Evolutionary conservation across 1,284 basidiomycete species (phyloP), one percentile per base, ranked within the genome.

Genomic region (Phlebopus sp.): DNA sequence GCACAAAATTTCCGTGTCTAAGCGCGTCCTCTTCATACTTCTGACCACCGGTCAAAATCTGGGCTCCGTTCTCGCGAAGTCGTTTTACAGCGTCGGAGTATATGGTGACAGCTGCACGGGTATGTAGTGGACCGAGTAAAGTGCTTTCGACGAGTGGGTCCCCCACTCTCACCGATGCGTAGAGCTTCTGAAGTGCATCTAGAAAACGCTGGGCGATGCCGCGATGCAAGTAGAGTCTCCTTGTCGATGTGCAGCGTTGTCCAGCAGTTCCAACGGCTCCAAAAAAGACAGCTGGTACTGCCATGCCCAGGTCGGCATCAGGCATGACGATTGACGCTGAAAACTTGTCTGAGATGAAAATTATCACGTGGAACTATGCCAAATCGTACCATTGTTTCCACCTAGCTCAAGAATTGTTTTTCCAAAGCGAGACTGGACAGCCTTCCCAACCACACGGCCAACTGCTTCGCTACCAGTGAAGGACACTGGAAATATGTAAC

Each of bases 241-340:
- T 82, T 1, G 94, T 97, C 17, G 93, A 88, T 1, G 95, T 97
- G 72, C 95, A 98, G 42, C 95, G 80, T 66, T 97, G 95, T 18
- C 95, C 95, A 29, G 92, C 90, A 36, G 95, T 97, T 37, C 95
- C 95, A 41, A 97, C 85, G 21, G 94, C 92, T 30, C 93, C 92
- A 72, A 98, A 97, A 66, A 94, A 91, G 17, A 95, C 84, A 0
- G 89, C 81, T 37, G 91, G 90, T 14, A 97, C 80, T 25, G 95
- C 94, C 54, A 96, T 79, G 15, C 81, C 78, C 27, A 97, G 78
- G 69, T 97, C 92, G 23, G 95, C 95, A 71, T 97, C 94, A 45
- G 90, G 82, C 80, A 97, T 88, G 51, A 98, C 80, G 59, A 97
- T 86, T 32, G 92, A 84, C 49, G 93, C 92, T 89, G 59, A 49